Conservation (phyloP, 2,329 filamentous ascomycete species). For the Didymella pinodella region DNA sequence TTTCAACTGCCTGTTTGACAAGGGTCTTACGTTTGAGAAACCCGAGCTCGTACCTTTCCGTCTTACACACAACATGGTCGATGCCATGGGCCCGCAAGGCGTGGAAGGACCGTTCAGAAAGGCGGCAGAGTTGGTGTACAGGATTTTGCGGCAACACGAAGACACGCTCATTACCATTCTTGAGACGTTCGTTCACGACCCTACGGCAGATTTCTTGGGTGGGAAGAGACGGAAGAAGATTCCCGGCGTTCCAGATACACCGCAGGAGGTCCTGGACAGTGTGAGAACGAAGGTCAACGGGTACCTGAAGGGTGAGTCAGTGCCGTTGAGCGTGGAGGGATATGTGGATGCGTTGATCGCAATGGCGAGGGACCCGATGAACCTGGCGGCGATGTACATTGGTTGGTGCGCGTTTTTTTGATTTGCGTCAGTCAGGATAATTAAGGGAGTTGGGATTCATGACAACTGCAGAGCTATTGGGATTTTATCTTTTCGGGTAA, state of each 20-base stretch:
- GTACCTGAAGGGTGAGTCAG: slow-evolving; percentile 83
- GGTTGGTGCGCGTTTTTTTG: slow-evolving; percentile 82
- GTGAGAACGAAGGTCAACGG: slow-evolving; percentile 88
- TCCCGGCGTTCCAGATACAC: slow-evolving; percentile 68
- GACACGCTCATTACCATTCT: slow-evolving; percentile 97
- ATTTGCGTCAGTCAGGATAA: not conserved
- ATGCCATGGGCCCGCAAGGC: slow-evolving; percentile 94
- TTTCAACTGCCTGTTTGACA: slow-evolving; percentile 99
- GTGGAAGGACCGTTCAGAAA: slow-evolving; percentile 91
- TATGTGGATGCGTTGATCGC: slow-evolving; percentile 96
- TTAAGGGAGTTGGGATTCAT: not conserved
- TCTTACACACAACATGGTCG: slow-evolving; percentile 97
- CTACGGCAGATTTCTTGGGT: slow-evolving; percentile 87
- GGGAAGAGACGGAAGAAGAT: slow-evolving; percentile 68
- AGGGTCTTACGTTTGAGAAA: slow-evolving; percentile 92
- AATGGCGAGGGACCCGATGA: slow-evolving; percentile 80
- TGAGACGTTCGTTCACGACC: slow-evolving; percentile 96
- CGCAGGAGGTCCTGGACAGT: slow-evolving; percentile 84
- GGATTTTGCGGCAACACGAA: slow-evolving; percentile 85
- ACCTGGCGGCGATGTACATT: slow-evolving; percentile 94
- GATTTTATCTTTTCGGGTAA: no score
- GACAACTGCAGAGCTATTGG: not conserved
- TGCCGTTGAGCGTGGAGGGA: slow-evolving; percentile 92
- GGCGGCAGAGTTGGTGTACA: slow-evolving; percentile 86
- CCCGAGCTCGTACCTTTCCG: slow-evolving; percentile 96